Conservation (phyloP, 2,329 filamentous ascomycete genomes). For the Helotiales sp. region DNA sequence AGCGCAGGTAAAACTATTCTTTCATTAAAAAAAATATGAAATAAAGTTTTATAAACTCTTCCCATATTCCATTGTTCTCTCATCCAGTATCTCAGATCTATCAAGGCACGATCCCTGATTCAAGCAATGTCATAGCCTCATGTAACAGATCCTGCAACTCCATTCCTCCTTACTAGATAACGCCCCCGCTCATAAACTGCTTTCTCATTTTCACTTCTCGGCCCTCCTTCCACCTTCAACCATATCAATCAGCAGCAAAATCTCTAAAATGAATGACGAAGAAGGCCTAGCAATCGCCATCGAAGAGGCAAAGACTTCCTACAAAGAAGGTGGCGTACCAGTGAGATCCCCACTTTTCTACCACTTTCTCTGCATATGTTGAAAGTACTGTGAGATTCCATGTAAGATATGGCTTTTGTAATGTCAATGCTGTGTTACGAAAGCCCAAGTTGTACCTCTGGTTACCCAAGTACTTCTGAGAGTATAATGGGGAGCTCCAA, state of each 20-base stretch:
- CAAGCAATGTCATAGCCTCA: not conserved
- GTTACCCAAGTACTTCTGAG: no score
- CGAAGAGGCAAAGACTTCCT: conserved; percentile 53
- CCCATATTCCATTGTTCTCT: no score
- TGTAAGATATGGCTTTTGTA: not conserved
- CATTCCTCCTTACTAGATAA: not conserved
- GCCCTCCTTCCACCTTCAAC: not conserved
- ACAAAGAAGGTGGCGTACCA: conserved; percentile 54
- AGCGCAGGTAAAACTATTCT: no score
- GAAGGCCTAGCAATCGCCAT: conserved; percentile 52
- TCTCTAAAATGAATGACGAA: conserved; percentile 47
- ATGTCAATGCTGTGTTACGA: not conserved
- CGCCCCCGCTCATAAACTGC: not conserved
- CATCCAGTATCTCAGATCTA: no score
- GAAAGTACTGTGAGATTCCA: not conserved
- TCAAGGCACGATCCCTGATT: no score
- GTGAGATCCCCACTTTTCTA: conserved; percentile 42
- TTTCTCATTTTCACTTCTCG: not conserved
- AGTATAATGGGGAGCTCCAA: no score
- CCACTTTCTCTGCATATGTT: not conserved
- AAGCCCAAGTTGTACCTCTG: not conserved
- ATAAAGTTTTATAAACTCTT: no score
- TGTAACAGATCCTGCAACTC: not conserved
- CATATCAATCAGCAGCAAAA: not conserved
- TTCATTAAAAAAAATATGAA: no score